Evolutionary conservation across 106 monocot genomes (phyloP).

Genomic region (Amphibolis antarctica): DNA sequence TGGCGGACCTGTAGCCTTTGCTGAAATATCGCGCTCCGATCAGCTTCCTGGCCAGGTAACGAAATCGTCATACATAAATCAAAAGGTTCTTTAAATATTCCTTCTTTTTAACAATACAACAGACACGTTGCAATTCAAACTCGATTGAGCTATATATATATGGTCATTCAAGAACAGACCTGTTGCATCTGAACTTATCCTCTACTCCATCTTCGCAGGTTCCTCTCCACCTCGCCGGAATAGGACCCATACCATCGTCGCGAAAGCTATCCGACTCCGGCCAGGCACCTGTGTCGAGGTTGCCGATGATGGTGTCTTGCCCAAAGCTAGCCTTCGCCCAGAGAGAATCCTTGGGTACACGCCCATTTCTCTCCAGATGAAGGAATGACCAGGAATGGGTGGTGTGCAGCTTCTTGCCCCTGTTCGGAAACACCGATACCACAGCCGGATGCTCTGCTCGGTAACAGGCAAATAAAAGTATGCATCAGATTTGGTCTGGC

Average conservation of each 20-base stretch:
- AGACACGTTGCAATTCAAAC: no score
- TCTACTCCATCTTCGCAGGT: background rate
- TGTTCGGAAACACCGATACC: slow-evolving; percentile 16
- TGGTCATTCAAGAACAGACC: background rate
- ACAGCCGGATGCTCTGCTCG: slow-evolving; percentile 14
- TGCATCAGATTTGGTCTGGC: background rate
- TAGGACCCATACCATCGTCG: background rate
- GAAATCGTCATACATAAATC: background rate
- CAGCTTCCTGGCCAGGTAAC: slow-evolving; percentile 37
- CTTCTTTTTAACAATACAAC: background rate
- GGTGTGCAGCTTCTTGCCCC: slow-evolving; percentile 10
- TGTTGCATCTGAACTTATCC: slow-evolving; percentile 4
- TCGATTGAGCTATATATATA: no score
- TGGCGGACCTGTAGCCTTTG: slow-evolving; percentile 11
- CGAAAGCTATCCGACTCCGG: background rate
- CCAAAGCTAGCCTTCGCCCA: slow-evolving; percentile 24
- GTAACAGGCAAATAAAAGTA: no score
- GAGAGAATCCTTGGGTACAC: slow-evolving; percentile 8
- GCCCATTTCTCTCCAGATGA: slow-evolving; percentile 11
- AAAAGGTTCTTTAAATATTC: background rate
- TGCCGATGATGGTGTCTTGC: slow-evolving; percentile 15
- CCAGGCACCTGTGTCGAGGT: slow-evolving; percentile 12
- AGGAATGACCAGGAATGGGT: slow-evolving; percentile 25
- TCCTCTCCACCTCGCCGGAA: slow-evolving; percentile 16
- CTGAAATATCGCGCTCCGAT: slow-evolving; percentile 54